phyloP scores from a whole-genome alignment of 306 rosid species.

The Dalbergia cochinchinensis region DNA sequence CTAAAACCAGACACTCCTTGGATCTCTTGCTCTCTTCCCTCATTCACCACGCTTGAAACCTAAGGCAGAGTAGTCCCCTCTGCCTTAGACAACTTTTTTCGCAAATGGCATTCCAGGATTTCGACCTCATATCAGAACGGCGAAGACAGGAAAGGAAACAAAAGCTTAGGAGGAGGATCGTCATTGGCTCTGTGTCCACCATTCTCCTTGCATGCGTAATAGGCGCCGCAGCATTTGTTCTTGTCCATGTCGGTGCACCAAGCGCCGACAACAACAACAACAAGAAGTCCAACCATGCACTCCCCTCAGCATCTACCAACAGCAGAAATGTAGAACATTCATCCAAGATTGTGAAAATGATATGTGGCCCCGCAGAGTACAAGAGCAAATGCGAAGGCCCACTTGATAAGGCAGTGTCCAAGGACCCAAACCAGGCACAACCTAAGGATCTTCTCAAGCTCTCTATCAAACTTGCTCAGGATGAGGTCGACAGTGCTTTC shows the following conservation, averaged over 20 bases:
- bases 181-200: slow-evolving; percentile 39
- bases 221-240: slow-evolving; percentile 46
- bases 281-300: neutral
- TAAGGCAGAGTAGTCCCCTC: slow-evolving; percentile 73
- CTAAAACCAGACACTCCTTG: neutral
- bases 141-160: slow-evolving; percentile 52
- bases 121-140: slow-evolving; percentile 67
- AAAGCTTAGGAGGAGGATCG: slow-evolving; percentile 47
- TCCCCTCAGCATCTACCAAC: neutral
- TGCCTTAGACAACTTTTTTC: slow-evolving; percentile 60
- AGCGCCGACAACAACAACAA: neutral
- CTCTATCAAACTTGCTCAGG: slow-evolving; percentile 49
- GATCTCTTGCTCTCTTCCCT: neutral
- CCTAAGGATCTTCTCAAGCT: slow-evolving; percentile 60
- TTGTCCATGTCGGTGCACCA: neutral
- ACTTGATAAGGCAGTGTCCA: slow-evolving; percentile 37
- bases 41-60: slow-evolving; percentile 32
- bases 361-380: slow-evolving; percentile 61
- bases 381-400: slow-evolving; percentile 57
- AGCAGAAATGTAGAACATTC: neutral
- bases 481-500: slow-evolving; percentile 56
- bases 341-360: slow-evolving; percentile 44
- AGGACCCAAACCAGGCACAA: slow-evolving; percentile 14
- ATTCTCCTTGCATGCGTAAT: slow-evolving; percentile 51
- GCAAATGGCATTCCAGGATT: slow-evolving; percentile 80